Percentiles rank a stretch among this genome's conserved stretches.
phyloP scores from a whole-genome alignment of 768 basidiomycete genomes.

The Kwoniella botswanensis region DNA sequence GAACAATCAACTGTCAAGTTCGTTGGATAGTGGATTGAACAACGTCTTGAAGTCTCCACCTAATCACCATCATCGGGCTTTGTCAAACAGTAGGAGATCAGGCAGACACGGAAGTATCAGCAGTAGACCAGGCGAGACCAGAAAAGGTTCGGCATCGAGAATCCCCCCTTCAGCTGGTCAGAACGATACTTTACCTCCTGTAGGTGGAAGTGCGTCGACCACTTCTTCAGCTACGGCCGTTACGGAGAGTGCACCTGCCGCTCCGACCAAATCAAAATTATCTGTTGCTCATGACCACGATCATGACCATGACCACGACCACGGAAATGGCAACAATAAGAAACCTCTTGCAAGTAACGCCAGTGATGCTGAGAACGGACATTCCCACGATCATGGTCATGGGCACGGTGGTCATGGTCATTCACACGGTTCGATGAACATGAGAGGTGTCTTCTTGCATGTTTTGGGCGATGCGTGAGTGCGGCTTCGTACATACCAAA shows the following conservation, averaged over 20 bases:
- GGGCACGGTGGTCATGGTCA: constrained; percentile 52
- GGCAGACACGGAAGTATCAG: constrained; percentile 12
- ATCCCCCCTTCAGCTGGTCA: constrained; percentile 31
- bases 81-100: constrained; percentile 19
- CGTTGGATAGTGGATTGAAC: constrained; percentile 23
- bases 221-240: constrained; percentile 29
- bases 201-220: constrained; percentile 27
- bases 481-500: neutral
- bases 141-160: constrained; percentile 19
- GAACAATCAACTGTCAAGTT: constrained; percentile 12
- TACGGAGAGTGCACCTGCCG: constrained; percentile 16
- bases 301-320: constrained; percentile 26
- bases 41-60: constrained; percentile 37
- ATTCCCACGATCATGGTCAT: constrained; percentile 25
- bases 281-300: constrained; percentile 27
- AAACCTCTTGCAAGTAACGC: constrained; percentile 29
- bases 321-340: constrained; percentile 23
- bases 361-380: constrained; percentile 44
- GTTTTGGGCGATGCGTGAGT: constrained; percentile 86
- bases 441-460: constrained; percentile 92
- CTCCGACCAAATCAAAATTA: constrained; percentile 19
- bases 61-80: constrained; percentile 24
- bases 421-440: constrained; percentile 83
- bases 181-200: constrained; percentile 38
- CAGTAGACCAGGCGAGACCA: constrained; percentile 24